These are phyloP conservation scores for Pilobolus umbonatus DNA, from an alignment of 192 early-diverging fungal genomes.

Conservation along the genomic window DNA sequence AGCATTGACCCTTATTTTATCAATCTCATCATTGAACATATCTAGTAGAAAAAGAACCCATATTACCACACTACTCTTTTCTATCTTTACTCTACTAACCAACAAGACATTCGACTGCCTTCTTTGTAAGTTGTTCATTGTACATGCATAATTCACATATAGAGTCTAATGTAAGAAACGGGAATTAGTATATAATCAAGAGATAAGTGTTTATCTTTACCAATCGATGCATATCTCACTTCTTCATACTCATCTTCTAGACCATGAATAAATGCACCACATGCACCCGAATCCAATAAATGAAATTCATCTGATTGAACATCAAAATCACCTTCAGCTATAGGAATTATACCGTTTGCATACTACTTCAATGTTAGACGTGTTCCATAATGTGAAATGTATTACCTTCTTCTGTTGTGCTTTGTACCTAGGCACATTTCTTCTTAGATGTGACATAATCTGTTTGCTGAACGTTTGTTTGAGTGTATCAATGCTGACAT, in stretches of 20 bases:
- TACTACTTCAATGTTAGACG: background rate
- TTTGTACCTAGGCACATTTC: conserved; percentile 30
- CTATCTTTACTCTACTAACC: too few relatives aligned
- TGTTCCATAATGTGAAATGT: conserved; percentile 11
- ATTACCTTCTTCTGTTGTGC: conserved; percentile 13
- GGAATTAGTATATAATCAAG: background rate
- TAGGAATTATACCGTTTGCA: background rate
- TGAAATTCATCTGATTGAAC: conserved; percentile 63
- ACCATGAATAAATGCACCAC: conserved; percentile 93
- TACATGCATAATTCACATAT: conserved; percentile 71
- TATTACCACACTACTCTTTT: background rate
- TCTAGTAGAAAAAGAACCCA: conserved; percentile 39
- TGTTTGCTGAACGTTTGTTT: conserved; percentile 77
- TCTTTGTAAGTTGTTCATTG: conserved; percentile 63
- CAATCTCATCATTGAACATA: conserved; percentile 97
- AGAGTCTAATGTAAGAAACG: conserved; percentile 51
- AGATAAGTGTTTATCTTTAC: conserved; percentile 37
- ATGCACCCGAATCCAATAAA: conserved; percentile 75
- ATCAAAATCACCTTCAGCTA: conserved; percentile 61
- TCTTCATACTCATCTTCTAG: conserved; percentile 92
- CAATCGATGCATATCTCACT: conserved; percentile 81
- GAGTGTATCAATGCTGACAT: conserved; percentile 55
- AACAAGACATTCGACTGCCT: conserved; percentile 79
- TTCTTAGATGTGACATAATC: conserved; percentile 63
- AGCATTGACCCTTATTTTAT: conserved; percentile 76